Evolutionary conservation across 2,329 filamentous ascomycete species (phyloP), one percentile per base, ranked within the genome.

Genomic region (Botryotinia narcissicola): DNA sequence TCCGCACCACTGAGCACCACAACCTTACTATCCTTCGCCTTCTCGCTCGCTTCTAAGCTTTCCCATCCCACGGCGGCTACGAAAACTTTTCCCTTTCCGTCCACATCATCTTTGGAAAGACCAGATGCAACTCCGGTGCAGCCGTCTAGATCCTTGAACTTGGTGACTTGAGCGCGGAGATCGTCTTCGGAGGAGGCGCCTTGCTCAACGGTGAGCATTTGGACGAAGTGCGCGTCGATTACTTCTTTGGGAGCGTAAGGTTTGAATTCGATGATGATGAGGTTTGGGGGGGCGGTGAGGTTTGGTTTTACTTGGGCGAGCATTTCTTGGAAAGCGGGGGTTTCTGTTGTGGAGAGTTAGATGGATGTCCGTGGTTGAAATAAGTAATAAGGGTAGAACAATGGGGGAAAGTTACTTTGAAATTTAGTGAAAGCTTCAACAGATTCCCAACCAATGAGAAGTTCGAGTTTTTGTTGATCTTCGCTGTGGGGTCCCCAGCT

Each of bases 161-260:
- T 74, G 64, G 77, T 74, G 14, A 80, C 72, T 25, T 74, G 12
- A 51, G 75, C 75, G 20, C 76, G 77, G 72, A 80, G 75, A 40
- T 72, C 73, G 12, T 78, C 76, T 81, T 86, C 78, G 83, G 84
- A 42, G 72, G 79, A 57, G 81, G 83, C 57, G 76, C 78, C 71
- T 83, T 86, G 67, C 81, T 86, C 70, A 81, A 85, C 72, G 82
- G 86, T 73, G 79, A 85, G 54, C 81, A 85, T 57, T 81, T 87
- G 59, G 35, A 80, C 78, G 61, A 80, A 75, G 25, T 76, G 74
- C 3, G 79, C 77, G 60, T 79, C 78, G 67, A 81, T 79, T 64
- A 79, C 76, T 60, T 78, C 78, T 29, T 78, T 77, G 2, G 79
- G 80, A 9, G 79, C 78, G 64, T 78, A 77, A 29, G 80, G 80